Percentiles rank a stretch among this genome's conserved stretches.
Conservation (phyloP, 495 filamentous ascomycete species). For the Physcia stellaris region DNA sequence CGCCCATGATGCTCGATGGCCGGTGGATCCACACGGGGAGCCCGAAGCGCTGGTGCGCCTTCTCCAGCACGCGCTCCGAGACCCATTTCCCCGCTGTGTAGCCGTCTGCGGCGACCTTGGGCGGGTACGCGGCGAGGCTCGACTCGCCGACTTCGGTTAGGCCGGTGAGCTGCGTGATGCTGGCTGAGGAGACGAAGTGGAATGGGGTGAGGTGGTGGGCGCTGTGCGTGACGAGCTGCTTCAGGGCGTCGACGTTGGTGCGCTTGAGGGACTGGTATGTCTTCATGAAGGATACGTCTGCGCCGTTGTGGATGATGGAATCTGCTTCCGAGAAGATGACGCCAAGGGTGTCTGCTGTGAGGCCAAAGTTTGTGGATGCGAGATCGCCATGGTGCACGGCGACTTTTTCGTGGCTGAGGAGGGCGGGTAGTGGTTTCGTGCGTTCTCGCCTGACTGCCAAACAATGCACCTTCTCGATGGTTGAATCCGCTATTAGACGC, state of each 20-base stretch:
- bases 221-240: constrained; percentile 25
- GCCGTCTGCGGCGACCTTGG: background rate
- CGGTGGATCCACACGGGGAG: constrained; percentile 31
- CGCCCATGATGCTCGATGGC: constrained; percentile 19
- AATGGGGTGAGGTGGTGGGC: constrained; percentile 25
- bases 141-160: background rate
- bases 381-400: constrained; percentile 27
- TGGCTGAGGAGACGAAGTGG: constrained; percentile 35
- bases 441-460: background rate
- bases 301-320: constrained; percentile 36
- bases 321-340: constrained; percentile 23
- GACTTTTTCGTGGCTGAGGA: constrained; percentile 18
- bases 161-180: background rate
- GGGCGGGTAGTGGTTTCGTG: background rate
- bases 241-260: constrained; percentile 31
- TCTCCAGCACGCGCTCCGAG: constrained; percentile 24
- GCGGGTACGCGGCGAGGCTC: background rate
- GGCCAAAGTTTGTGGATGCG: constrained; percentile 20
- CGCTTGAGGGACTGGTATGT: background rate
- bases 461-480: constrained; percentile 19
- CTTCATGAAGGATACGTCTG: constrained; percentile 1
- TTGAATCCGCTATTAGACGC: constrained; percentile 13
- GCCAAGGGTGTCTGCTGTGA: constrained; percentile 15
- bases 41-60: constrained; percentile 10
- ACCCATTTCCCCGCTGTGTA: background rate